Percentiles rank a stretch among this genome's conserved stretches.
phyloP scores from a whole-genome alignment of 2,329 filamentous ascomycete species.

The Cercospora janseana region DNA sequence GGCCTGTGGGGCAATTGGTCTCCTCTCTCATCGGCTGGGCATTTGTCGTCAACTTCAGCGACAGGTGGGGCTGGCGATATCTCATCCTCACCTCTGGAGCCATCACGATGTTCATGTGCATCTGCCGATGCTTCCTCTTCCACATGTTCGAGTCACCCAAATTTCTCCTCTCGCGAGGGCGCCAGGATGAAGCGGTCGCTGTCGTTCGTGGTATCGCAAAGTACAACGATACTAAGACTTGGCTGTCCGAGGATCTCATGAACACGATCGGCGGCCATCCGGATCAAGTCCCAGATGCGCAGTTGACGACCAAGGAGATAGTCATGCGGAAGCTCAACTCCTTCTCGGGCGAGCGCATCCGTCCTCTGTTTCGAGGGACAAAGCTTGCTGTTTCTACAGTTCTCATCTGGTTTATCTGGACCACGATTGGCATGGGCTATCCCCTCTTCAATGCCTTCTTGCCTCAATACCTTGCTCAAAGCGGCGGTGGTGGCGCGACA shows the following conservation, averaged over 20 bases:
- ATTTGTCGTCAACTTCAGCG: slow-evolving; percentile 39
- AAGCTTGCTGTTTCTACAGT: slow-evolving; percentile 50
- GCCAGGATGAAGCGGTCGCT: slow-evolving; percentile 74
- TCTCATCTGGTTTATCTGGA: slow-evolving; percentile 75
- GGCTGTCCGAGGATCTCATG: slow-evolving; percentile 70
- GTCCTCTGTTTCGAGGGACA: slow-evolving; percentile 58
- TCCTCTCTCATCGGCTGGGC: slow-evolving; percentile 53
- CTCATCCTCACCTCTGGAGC: slow-evolving; percentile 70
- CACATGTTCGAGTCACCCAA: slow-evolving; percentile 83
- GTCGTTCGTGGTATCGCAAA: slow-evolving; percentile 46
- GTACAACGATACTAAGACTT: slow-evolving; percentile 57
- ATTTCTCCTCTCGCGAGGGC: slow-evolving; percentile 72
- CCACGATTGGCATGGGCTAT: slow-evolving; percentile 80
- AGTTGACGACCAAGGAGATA: slow-evolving; percentile 49
- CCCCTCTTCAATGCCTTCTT: slow-evolving; percentile 87
- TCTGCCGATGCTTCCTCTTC: slow-evolving; percentile 75
- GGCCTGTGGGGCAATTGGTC: slow-evolving; percentile 77
- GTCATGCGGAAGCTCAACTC: slow-evolving; percentile 60
- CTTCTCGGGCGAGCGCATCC: slow-evolving; percentile 65
- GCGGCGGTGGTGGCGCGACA: slow-evolving; percentile 45
- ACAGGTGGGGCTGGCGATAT: slow-evolving; percentile 72
- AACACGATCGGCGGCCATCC: slow-evolving; percentile 54
- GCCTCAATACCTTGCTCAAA: slow-evolving; percentile 72
- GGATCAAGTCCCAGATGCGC: slow-evolving; percentile 49
- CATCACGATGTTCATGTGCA: slow-evolving; percentile 73